Base-by-base conservation (phyloP, 805 yeast genomes). In the Phaffomyces opuntiae region DNA sequence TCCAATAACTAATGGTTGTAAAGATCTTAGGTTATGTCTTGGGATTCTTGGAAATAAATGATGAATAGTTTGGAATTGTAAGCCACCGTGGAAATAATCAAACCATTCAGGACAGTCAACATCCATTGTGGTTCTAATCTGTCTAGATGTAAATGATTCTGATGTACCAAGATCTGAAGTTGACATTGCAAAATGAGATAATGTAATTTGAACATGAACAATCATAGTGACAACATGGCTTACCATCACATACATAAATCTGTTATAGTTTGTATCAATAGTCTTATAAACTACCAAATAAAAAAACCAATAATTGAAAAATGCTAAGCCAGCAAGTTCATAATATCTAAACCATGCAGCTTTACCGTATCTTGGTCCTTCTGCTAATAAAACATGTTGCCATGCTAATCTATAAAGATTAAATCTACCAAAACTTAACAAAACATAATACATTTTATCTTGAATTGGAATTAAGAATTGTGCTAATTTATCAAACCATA, bases 101-200 rank as follows among this genome's bases (percentile, higher is more conserved):
- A 88, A 72, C 96, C 96, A 88, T 50, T 77, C 82, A 3, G 96
- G 96, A 67, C 96, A 88, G 55, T 84, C 91, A 32, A 88, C 96
- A 61, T 88, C 96, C 96, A 88, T 89, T 3, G 96, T 88, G 2
- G 96, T 89, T 55, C 96, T 73, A 3, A 88, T 60, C 65, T 88
- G 96, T 52, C 93, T 74, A 49, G 84, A 81, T 0, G 82, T 77
- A 58, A 88, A 88, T 8, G 88, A 74, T 62, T 88, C 96, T 38
- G 82, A 74, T 9, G 78, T 75, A 1, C 96, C 96, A 16, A 88
- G 67, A 58, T 88, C 95, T 6, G 93, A 74, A 0, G 96, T 89
- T 1, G 95, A 85, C 95, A 88, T 89, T 34, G 96, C 96, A 68
- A 88, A 88, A 62, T 88, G 96, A 13, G 90, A 81, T 38, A 88